Evolutionary conservation across 1,284 basidiomycete genomes (phyloP).

Genomic region (Apiotrichum porosum): DNA sequence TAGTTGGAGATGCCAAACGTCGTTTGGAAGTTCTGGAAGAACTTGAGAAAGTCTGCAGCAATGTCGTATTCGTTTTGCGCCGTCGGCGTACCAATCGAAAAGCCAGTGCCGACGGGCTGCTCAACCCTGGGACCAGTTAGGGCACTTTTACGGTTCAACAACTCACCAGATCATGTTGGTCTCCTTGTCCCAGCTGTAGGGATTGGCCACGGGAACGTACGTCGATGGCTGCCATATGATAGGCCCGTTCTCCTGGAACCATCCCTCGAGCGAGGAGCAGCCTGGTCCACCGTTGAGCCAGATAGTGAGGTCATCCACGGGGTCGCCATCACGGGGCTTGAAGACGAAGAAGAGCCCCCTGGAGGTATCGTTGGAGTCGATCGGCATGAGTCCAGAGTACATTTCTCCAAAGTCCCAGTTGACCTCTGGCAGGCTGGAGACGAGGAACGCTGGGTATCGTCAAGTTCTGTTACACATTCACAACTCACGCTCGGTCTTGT

Average conservation of each 20-base stretch:
- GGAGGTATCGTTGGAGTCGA: conserved; percentile 4
- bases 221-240: conserved; percentile 64
- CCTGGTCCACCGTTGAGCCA: conserved; percentile 24
- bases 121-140: conserved; percentile 43
- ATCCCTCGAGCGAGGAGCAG: conserved; percentile 70
- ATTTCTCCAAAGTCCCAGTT: conserved; percentile 22
- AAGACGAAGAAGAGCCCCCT: conserved; percentile 22
- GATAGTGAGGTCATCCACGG: conserved; percentile 29
- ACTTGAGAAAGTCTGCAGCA: conserved; percentile 38
- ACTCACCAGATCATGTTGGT: conserved; percentile 32
- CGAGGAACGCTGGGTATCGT: conserved; percentile 15
- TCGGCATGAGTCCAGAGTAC: conserved; percentile 23
- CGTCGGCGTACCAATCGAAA: conserved; percentile 65
- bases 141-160: too few relatives aligned
- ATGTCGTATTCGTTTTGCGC: conserved; percentile 50
- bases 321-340: conserved; percentile 14
- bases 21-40: conserved; percentile 22
- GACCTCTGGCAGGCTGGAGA: conserved; percentile 21
- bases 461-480: too few relatives aligned
- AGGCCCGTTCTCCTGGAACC: conserved; percentile 77
- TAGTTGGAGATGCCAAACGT: conserved; percentile 22
- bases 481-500: not conserved
- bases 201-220: conserved; percentile 61
- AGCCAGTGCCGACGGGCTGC: conserved; percentile 78
- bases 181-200: conserved; percentile 74